Evolutionary conservation across 140 eudicot genomes (phyloP).

Genomic region (Oenanthe javanica): DNA sequence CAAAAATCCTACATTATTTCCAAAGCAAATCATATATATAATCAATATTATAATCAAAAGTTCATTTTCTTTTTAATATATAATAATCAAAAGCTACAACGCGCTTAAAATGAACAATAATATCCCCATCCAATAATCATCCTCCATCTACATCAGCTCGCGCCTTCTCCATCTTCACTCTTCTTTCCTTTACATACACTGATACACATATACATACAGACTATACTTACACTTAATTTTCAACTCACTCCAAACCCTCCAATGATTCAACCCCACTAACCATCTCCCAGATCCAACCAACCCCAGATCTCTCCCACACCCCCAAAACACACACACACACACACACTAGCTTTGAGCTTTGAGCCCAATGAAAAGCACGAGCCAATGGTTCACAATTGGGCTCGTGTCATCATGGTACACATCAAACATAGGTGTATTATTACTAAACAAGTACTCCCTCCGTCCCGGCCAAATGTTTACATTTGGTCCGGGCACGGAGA

Average conservation of each 20-base stretch:
- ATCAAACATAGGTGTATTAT: constrained; percentile 81
- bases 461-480: too few relatives aligned
- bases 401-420: constrained; percentile 80
- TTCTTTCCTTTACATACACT: too few relatives aligned
- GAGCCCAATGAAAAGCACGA: constrained; percentile 31
- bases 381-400: constrained; percentile 67
- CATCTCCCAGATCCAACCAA: neutral
- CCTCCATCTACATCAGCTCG: neutral
- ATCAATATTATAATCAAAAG: too few relatives aligned
- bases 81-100: too few relatives aligned
- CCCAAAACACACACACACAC: too few relatives aligned
- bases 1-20: too few relatives aligned
- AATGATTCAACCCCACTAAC: neutral
- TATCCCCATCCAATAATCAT: neutral
- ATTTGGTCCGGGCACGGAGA: too few relatives aligned
- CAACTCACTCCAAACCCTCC: neutral
- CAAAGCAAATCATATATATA: too few relatives aligned
- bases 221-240: neutral
- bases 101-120: too few relatives aligned
- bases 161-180: neutral
- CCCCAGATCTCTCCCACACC: neutral
- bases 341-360: too few relatives aligned
- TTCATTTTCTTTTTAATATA: too few relatives aligned
- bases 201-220: neutral
- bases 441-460: constrained; percentile 88